Conservation (phyloP, 1,284 basidiomycete species). For the Rhodofomes roseus region DNA sequence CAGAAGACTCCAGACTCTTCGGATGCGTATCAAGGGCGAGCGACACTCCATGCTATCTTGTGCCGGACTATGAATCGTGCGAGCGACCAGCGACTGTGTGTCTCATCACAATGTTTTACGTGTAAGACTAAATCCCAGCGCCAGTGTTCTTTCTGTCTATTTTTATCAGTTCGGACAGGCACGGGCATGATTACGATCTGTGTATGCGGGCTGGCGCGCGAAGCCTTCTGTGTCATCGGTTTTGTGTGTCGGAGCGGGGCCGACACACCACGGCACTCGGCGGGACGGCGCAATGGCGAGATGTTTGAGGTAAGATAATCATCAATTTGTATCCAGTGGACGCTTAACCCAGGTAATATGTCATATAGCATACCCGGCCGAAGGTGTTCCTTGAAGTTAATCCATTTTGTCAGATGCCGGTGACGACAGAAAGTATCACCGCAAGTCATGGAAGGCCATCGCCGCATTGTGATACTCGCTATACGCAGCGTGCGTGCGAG, state of each 20-base stretch:
- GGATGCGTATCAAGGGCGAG: not conserved
- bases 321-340: too few relatives aligned
- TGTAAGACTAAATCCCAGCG: not conserved
- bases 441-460: not conserved
- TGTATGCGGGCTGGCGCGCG: not conserved
- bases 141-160: not conserved
- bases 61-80: not conserved
- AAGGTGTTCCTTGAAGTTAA: not conserved
- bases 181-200: slow-evolving; percentile 1
- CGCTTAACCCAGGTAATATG: too few relatives aligned
- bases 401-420: not conserved
- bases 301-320: not conserved
- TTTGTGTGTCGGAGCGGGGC: not conserved
- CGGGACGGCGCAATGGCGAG: not conserved
- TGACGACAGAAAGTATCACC: not conserved
- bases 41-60: not conserved
- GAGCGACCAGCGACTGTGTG: not conserved
- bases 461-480: not conserved
- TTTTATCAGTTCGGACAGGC: not conserved
- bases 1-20: not conserved
- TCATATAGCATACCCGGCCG: too few relatives aligned
- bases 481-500: too few relatives aligned
- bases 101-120: not conserved
- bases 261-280: not conserved
- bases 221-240: not conserved